A percentile compares a stretch with the other conserved stretches of the same genome.
These are phyloP conservation scores for Gossypium lobatum DNA, from an alignment of 441 rosid genomes.

Conservation along the genomic window DNA sequence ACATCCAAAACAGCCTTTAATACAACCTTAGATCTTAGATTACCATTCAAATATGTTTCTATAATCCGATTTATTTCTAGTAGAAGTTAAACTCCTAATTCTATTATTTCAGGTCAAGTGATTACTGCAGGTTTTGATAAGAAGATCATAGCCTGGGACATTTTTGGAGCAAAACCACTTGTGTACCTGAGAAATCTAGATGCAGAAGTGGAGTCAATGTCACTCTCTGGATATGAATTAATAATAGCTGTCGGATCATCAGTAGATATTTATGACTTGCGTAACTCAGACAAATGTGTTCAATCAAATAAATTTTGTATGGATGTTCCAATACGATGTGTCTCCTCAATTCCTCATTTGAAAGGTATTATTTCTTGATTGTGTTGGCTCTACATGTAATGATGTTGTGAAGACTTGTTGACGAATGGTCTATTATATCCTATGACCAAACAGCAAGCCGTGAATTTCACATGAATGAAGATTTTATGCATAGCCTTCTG, in stretches of 20 bases:
- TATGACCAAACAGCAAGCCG: not conserved
- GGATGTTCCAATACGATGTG: slow-evolving; percentile 52
- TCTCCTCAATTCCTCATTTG: slow-evolving; percentile 49
- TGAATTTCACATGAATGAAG: not conserved
- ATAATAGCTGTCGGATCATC: slow-evolving; percentile 58
- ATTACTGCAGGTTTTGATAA: slow-evolving; percentile 72
- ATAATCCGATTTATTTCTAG: not conserved
- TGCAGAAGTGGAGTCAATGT: slow-evolving; percentile 58
- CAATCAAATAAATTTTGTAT: slow-evolving; percentile 40
- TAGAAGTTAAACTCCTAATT: not conserved
- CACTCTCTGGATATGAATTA: slow-evolving; percentile 56
- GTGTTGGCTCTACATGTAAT: not conserved
- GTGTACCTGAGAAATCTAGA: slow-evolving; percentile 27
- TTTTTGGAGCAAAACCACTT: slow-evolving; percentile 30
- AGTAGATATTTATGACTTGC: slow-evolving; percentile 54
- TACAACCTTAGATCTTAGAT: not conserved
- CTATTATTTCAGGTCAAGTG: slow-evolving; percentile 42
- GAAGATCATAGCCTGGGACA: slow-evolving; percentile 62
- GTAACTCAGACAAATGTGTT: slow-evolving; percentile 49
- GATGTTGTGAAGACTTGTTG: not conserved
- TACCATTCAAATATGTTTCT: not conserved
- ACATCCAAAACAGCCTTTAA: not conserved
- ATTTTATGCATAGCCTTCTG: not conserved
- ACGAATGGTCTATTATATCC: not conserved
- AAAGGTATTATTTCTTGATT: slow-evolving; percentile 41